phyloP scores from a whole-genome alignment of 2,329 filamentous ascomycete species.

The Huntiella decipiens region DNA sequence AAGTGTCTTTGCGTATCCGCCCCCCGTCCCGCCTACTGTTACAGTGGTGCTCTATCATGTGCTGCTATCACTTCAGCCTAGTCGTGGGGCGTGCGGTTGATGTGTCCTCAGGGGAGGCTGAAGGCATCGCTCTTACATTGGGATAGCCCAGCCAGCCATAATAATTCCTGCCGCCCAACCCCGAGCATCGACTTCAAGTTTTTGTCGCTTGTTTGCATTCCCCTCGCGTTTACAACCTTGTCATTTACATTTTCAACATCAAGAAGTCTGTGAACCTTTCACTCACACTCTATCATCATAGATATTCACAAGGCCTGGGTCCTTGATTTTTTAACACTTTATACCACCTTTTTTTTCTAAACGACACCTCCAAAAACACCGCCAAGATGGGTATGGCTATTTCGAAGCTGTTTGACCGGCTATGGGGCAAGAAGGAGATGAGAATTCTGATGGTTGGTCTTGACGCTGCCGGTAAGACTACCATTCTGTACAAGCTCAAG shows the following conservation, averaged over 20 bases:
- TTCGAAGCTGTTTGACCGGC: constrained; percentile 87
- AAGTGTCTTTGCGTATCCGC: not conserved
- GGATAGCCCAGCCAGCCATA: constrained; percentile 8
- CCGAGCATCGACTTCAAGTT: not conserved
- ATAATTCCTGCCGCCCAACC: not conserved
- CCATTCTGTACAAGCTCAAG: constrained; percentile 99
- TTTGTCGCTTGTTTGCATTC: too few species aligned
- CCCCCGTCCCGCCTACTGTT: not conserved
- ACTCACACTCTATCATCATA: constrained; percentile 2
- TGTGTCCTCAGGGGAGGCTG: constrained; percentile 12
- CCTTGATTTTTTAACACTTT: constrained; percentile 8
- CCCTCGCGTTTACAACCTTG: too few species aligned
- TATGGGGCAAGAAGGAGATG: constrained; percentile 99
- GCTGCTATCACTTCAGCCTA: constrained; percentile 9
- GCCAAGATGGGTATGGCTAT: constrained; percentile 79
- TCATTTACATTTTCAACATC: too few species aligned
- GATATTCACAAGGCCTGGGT: constrained; percentile 8
- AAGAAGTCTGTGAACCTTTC: not conserved
- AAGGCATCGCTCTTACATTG: constrained; percentile 5
- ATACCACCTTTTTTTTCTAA: constrained; percentile 8
- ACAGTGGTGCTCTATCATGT: not conserved
- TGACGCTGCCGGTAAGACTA: constrained; percentile 98
- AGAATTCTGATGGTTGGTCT: constrained; percentile 99
- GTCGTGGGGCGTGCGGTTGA: constrained; percentile 10
- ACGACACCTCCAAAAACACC: constrained; percentile 16